Evolutionary conservation across 768 basidiomycete species (phyloP).

Genomic region (Pulveroboletus sp.): DNA sequence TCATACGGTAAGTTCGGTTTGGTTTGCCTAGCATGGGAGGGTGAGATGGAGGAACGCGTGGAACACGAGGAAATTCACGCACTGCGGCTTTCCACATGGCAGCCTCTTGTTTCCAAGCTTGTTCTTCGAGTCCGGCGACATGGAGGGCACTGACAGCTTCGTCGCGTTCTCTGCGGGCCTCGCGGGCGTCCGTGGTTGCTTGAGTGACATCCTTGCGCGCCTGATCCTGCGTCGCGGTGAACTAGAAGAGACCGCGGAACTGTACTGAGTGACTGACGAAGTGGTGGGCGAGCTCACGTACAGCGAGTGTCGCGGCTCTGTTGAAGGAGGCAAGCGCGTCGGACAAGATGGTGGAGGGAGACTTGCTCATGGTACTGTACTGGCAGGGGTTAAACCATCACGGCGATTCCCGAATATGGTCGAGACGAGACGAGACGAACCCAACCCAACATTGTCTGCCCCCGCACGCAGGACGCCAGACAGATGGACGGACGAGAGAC

Average conservation of each 20-base stretch:
- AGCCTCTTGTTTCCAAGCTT: conserved; percentile 44
- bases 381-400: conserved; percentile 12
- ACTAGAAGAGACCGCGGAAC: conserved; percentile 30
- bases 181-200: conserved; percentile 41
- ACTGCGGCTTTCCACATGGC: conserved; percentile 44
- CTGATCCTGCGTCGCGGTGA: conserved; percentile 52
- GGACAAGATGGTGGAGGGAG: conserved; percentile 34
- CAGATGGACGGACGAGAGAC: conserved; percentile 5
- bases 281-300: conserved; percentile 18
- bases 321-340: conserved; percentile 41
- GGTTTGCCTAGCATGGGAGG: conserved; percentile 38
- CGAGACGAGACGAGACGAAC: too few relatives aligned
- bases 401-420: conserved; percentile 20
- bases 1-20: conserved; percentile 53
- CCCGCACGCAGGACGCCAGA: background rate
- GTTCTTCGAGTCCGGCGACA: conserved; percentile 40
- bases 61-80: conserved; percentile 25
- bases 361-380: conserved; percentile 26
- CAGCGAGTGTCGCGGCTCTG: conserved; percentile 38
- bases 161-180: conserved; percentile 48
- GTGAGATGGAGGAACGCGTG: conserved; percentile 8
- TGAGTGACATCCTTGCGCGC: conserved; percentile 50
- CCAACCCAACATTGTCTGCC: too few relatives aligned
- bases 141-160: conserved; percentile 45
- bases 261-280: background rate